A percentile compares a stretch with the other conserved stretches of the same genome.
phyloP scores from a whole-genome alignment of 2,329 filamentous ascomycete species.

The Ophiostoma piceae region DNA sequence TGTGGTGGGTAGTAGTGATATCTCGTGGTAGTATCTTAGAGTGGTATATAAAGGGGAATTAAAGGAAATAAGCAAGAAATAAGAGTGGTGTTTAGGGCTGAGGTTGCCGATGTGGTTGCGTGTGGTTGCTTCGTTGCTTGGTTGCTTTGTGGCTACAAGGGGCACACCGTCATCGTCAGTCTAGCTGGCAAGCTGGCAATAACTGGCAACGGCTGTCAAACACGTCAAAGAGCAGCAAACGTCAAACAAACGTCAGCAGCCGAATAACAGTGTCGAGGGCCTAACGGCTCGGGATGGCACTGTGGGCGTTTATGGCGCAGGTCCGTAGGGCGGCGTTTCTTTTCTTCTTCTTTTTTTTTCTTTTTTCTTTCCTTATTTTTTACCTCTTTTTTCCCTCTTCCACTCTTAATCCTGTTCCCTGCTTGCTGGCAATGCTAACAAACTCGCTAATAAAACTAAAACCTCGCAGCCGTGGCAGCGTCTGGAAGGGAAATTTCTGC shows the following conservation, averaged over 20 bases:
- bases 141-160: not conserved
- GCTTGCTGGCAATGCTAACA: not conserved
- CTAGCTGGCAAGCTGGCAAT: not conserved
- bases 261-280: not conserved
- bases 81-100: not conserved
- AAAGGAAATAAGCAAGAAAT: not conserved
- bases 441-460: not conserved
- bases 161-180: not conserved
- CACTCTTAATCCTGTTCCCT: not conserved
- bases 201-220: not conserved
- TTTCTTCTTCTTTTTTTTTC: too few relatives aligned
- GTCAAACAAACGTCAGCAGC: not conserved
- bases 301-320: not conserved
- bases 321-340: not conserved
- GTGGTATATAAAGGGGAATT: not conserved
- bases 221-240: not conserved
- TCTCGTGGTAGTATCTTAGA: too few relatives aligned
- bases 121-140: not conserved
- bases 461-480: not conserved
- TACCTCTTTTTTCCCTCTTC: too few relatives aligned
- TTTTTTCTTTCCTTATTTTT: not conserved
- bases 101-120: not conserved
- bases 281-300: not conserved
- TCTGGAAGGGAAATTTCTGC: conserved; percentile 16
- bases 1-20: not conserved